Conservation (phyloP, 495 filamentous ascomycete species). For the Cudoniella acicularis region DNA sequence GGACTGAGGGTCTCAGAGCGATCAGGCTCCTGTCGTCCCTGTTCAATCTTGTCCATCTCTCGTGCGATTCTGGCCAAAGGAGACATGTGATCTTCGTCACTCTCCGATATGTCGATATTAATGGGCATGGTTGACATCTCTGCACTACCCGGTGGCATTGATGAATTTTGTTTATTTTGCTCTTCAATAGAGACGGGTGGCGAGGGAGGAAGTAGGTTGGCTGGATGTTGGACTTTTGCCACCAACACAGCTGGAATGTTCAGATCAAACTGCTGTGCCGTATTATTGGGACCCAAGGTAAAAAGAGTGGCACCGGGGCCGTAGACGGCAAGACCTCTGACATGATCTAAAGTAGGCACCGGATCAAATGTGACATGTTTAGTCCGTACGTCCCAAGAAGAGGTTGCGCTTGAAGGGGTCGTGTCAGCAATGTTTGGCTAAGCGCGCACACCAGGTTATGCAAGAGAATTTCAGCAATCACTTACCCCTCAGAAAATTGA, state of each 20-base stretch:
- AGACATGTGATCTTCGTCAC: constrained; percentile 63
- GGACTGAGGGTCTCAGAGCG: constrained; percentile 59
- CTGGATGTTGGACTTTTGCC: constrained; percentile 77
- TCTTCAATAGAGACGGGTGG: constrained; percentile 76
- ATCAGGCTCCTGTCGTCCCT: constrained; percentile 47
- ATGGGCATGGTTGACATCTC: constrained; percentile 46
- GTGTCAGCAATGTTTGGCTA: constrained; percentile 30
- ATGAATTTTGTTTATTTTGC: constrained; percentile 39
- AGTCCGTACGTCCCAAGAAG: constrained; percentile 93
- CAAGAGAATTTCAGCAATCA: constrained; percentile 16
- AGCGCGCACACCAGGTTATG: constrained; percentile 35
- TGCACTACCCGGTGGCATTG: constrained; percentile 34
- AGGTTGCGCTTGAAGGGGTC: constrained; percentile 67
- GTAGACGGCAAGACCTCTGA: constrained; percentile 80
- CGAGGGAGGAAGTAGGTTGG: constrained; percentile 68
- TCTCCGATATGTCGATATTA: constrained; percentile 55
- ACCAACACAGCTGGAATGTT: constrained; percentile 74
- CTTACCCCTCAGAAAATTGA: constrained; percentile 89
- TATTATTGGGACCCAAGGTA: constrained; percentile 82
- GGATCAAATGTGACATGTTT: constrained; percentile 88
- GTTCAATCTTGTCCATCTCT: constrained; percentile 54
- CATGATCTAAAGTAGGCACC: constrained; percentile 78
- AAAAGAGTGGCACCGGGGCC: constrained; percentile 89
- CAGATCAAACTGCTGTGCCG: constrained; percentile 91
- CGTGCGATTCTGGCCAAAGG: constrained; percentile 62